Evolutionary conservation across 2,329 filamentous ascomycete species (phyloP).

Genomic region (Cercospora sp.): DNA sequence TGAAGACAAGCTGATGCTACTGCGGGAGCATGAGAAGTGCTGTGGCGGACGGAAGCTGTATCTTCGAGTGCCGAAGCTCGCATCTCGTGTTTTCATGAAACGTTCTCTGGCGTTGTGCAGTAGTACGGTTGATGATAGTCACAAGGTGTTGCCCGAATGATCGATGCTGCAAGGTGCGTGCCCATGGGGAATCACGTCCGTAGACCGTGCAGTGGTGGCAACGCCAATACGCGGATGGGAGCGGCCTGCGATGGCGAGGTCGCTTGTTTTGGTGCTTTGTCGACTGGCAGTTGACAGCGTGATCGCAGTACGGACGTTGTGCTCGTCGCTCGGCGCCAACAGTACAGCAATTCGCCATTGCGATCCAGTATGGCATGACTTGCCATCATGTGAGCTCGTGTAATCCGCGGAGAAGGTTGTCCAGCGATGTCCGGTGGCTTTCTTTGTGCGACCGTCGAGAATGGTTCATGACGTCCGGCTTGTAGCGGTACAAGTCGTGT

Average conservation of each 20-base stretch:
- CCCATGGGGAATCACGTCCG: background rate
- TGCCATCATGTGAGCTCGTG: constrained; percentile 8
- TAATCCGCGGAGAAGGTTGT: constrained; percentile 12
- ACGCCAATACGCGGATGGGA: background rate
- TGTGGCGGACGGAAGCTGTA: background rate
- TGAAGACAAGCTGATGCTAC: background rate
- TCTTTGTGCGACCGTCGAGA: background rate
- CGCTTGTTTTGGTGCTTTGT: background rate
- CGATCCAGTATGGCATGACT: background rate
- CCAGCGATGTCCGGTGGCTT: background rate
- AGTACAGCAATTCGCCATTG: background rate
- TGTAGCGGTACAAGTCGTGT: constrained; percentile 2
- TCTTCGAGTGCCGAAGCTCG: background rate
- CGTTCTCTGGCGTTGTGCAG: background rate
- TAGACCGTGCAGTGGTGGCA: background rate
- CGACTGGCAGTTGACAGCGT: background rate
- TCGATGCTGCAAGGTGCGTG: background rate
- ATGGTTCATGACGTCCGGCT: background rate
- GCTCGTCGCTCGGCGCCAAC: background rate
- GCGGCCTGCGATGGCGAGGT: background rate
- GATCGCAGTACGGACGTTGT: background rate
- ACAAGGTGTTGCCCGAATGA: background rate
- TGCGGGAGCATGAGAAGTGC: background rate
- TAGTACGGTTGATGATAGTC: background rate
- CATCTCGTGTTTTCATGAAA: background rate